Conservation (phyloP, 495 filamentous ascomycete genomes). For the Peziza echinospora region DNA sequence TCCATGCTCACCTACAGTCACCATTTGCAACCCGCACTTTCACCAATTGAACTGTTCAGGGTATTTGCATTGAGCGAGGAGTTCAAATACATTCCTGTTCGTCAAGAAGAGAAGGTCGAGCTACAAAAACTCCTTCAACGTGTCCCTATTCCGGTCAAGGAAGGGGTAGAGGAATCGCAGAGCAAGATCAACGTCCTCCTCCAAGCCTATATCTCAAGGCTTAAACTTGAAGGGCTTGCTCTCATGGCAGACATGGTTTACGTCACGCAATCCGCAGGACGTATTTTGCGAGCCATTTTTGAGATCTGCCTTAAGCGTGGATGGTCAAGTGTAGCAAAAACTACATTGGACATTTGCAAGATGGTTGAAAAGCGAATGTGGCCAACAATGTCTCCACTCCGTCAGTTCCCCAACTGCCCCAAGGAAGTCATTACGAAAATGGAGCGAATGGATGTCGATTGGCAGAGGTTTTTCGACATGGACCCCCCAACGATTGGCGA, state of each 20-base stretch:
- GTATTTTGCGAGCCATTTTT: conserved; percentile 87
- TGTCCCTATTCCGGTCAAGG: conserved; percentile 91
- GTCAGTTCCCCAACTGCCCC: conserved; percentile 69
- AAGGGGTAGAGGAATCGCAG: conserved; percentile 88
- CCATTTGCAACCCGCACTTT: conserved; percentile 80
- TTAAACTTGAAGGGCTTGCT: conserved; percentile 82
- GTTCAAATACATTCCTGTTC: conserved; percentile 97
- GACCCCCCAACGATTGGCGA: conserved; percentile 96
- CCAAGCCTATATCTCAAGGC: conserved; percentile 86
- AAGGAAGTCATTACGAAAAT: conserved; percentile 75
- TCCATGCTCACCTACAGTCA: conserved; percentile 95
- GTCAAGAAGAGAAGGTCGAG: conserved; percentile 93
- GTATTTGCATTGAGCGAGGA: conserved; percentile 95
- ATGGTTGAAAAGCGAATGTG: conserved; percentile 99
- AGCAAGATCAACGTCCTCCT: conserved; percentile 98
- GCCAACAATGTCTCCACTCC: conserved; percentile 89
- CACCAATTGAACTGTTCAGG: conserved; percentile 82
- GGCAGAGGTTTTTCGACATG: conserved; percentile 81
- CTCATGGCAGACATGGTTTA: conserved; percentile 98
- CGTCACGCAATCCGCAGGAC: conserved; percentile 90
- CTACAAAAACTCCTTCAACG: conserved; percentile 72
- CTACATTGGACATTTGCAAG: conserved; percentile 86
- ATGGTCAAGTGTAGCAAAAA: conserved; percentile 84
- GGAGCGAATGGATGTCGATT: conserved; percentile 85
- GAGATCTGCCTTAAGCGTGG: conserved; percentile 92